These are phyloP conservation scores for Eremothecium gossypii DNA, from an alignment of 1,139 yeast species.

Conservation along the genomic window DNA sequence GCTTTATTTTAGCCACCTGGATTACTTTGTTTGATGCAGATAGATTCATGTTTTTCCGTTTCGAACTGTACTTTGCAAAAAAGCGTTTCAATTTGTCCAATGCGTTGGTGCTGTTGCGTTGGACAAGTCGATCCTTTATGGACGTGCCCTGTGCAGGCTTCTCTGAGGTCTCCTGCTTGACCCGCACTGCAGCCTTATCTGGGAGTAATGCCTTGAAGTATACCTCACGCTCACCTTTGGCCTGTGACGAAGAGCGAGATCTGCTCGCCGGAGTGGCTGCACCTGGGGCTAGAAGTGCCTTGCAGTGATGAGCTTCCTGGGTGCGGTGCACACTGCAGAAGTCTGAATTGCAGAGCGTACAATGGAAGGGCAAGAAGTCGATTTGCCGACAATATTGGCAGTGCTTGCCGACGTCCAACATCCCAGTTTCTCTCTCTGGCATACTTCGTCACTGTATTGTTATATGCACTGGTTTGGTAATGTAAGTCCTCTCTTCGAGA, in stretches of 20 bases:
- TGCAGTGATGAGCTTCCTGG: conserved; percentile 41
- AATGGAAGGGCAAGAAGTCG: conserved; percentile 62
- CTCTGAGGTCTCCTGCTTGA: conserved; percentile 17
- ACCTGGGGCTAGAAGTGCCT: conserved; percentile 10
- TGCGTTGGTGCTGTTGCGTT: conserved; percentile 30
- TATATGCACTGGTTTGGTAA: too few relatives aligned
- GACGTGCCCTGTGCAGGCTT: not conserved
- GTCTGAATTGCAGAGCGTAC: conserved; percentile 46
- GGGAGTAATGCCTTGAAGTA: conserved; percentile 42
- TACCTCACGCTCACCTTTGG: conserved; percentile 18
- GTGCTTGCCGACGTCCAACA: conserved; percentile 63
- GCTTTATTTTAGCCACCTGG: conserved; percentile 38
- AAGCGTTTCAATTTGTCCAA: conserved; percentile 40
- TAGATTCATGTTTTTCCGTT: conserved; percentile 9
- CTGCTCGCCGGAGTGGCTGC: conserved; percentile 15
- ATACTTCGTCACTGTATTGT: not conserved
- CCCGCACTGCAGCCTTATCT: conserved; percentile 42
- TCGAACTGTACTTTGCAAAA: conserved; percentile 25
- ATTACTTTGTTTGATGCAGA: conserved; percentile 27
- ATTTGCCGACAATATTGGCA: conserved; percentile 54
- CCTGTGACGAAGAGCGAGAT: conserved; percentile 8
- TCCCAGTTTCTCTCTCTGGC: conserved; percentile 29
- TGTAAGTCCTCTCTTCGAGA: too few relatives aligned
- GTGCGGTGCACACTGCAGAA: conserved; percentile 53
- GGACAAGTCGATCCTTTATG: conserved; percentile 22